phyloP scores from a whole-genome alignment of 768 basidiomycete species.

The Tephrocybe sp. region DNA sequence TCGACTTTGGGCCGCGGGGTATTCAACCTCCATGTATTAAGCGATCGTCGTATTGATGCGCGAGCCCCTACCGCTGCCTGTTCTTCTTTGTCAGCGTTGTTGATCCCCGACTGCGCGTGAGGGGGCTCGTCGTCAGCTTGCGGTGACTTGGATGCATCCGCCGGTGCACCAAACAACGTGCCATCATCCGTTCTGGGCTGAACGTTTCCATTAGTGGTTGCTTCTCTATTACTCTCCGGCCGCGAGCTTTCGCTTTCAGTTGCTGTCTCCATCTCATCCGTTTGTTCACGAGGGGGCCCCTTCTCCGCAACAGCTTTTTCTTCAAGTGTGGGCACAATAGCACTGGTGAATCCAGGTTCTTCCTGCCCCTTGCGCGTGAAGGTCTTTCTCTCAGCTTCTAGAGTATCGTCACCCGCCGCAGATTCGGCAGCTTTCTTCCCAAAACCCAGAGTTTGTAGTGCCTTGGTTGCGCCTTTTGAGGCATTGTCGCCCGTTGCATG shows the following conservation, averaged over 20 bases:
- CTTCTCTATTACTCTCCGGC: constrained; percentile 4
- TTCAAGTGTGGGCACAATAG: constrained; percentile 68
- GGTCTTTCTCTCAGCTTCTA: constrained; percentile 53
- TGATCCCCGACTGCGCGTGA: constrained; percentile 40
- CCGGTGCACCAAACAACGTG: constrained; percentile 54
- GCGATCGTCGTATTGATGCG: constrained; percentile 52
- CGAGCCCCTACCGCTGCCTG: constrained; percentile 47
- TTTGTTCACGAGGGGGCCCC: constrained; percentile 35
- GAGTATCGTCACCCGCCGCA: constrained; percentile 37
- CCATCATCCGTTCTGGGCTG: constrained; percentile 41
- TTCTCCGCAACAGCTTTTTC: constrained; percentile 60
- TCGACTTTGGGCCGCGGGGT: constrained; percentile 72
- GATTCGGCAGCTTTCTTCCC: constrained; percentile 38
- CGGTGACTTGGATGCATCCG: constrained; percentile 44
- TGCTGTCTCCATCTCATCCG: constrained; percentile 7
- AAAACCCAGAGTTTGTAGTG: constrained; percentile 43
- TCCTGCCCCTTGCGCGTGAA: constrained; percentile 51
- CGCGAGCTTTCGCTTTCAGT: background rate
- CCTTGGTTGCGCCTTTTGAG: constrained; percentile 32
- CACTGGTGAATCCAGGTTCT: constrained; percentile 56
- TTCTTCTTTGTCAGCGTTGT: constrained; percentile 50
- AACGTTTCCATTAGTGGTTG: constrained; percentile 9
- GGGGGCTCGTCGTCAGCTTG: constrained; percentile 47
- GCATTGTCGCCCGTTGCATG: constrained; percentile 38
- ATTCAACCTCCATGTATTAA: constrained; percentile 61